phyloP scores from a whole-genome alignment of 768 basidiomycete genomes.

The Calocybe cyanea region DNA sequence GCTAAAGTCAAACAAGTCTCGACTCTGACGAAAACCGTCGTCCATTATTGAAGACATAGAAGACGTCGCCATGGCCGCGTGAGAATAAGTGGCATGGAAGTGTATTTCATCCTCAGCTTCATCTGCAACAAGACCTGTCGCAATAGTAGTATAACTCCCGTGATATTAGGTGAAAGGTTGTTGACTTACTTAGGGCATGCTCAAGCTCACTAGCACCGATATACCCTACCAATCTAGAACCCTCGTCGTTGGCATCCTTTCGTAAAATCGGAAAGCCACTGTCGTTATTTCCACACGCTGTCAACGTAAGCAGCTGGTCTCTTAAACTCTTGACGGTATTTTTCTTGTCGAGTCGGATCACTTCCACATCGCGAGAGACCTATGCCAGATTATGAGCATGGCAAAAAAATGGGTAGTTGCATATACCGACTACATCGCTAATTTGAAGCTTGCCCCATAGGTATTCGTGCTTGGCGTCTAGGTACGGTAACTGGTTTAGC shows the following conservation, averaged over 20 bases:
- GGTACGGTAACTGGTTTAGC: constrained; percentile 85
- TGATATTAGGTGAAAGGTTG: not conserved
- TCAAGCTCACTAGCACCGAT: constrained; percentile 92
- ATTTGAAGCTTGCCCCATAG: constrained; percentile 79
- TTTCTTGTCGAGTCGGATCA: constrained; percentile 63
- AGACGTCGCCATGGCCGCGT: constrained; percentile 40
- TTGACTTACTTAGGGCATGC: constrained; percentile 75
- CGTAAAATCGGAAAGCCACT: constrained; percentile 85
- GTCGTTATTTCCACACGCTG: constrained; percentile 63
- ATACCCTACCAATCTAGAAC: constrained; percentile 77
- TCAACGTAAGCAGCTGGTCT: constrained; percentile 59
- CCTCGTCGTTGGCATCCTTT: constrained; percentile 39
- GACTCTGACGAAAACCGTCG: constrained; percentile 20
- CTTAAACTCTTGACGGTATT: constrained; percentile 80
- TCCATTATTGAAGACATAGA: constrained; percentile 62
- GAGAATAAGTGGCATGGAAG: constrained; percentile 51
- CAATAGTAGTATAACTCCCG: constrained; percentile 1
- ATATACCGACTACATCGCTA: constrained; percentile 64
- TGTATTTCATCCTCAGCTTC: constrained; percentile 61
- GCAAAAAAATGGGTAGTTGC: not conserved
- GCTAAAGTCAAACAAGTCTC: constrained; percentile 75
- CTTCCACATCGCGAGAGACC: constrained; percentile 64
- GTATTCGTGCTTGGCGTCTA: constrained; percentile 89
- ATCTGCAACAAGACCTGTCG: constrained; percentile 71
- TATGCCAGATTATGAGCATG: constrained; percentile 23